Percentiles rank a stretch among this genome's conserved stretches.
These are phyloP conservation scores for Alternaria angustiovoidea DNA, from an alignment of 2,329 filamentous ascomycete genomes.

Conservation along the genomic window DNA sequence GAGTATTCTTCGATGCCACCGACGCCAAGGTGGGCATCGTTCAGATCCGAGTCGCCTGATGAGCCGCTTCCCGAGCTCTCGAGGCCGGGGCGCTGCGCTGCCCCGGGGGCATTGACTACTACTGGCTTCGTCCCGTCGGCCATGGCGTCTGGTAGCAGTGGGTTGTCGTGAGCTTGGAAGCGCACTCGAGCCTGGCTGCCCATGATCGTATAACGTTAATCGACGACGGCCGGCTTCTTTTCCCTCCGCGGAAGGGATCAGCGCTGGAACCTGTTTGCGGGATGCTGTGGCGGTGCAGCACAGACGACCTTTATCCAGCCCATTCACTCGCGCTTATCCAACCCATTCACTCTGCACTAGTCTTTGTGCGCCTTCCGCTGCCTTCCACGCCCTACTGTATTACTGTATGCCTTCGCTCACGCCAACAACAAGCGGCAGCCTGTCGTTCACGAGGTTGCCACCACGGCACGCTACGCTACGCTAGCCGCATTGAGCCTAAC, in stretches of 20 bases:
- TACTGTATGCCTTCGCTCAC: too few relatives aligned
- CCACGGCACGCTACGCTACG: not conserved
- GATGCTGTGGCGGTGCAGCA: slow-evolving; percentile 20
- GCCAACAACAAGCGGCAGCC: not conserved
- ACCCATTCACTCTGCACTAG: too few relatives aligned
- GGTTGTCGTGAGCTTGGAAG: slow-evolving; percentile 26
- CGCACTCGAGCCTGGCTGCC: slow-evolving; percentile 37
- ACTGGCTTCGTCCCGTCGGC: slow-evolving; percentile 41
- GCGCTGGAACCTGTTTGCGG: slow-evolving; percentile 15
- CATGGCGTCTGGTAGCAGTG: slow-evolving; percentile 26
- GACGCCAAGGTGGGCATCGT: slow-evolving; percentile 54
- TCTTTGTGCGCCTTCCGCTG: not conserved
- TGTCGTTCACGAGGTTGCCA: not conserved
- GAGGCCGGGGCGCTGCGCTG: slow-evolving; percentile 14
- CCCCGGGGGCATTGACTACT: slow-evolving; percentile 41
- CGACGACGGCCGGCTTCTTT: slow-evolving; percentile 5
- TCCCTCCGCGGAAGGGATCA: slow-evolving; percentile 19
- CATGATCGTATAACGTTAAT: slow-evolving; percentile 30
- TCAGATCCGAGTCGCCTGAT: slow-evolving; percentile 53
- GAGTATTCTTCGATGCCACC: slow-evolving; percentile 47
- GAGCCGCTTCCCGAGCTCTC: slow-evolving; percentile 57
- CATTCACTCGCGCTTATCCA: not conserved
- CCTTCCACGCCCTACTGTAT: not conserved
- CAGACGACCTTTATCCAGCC: not conserved
- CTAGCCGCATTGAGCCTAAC: not conserved